Evolutionary conservation across 345 rosid genomes (phyloP), one percentile per base, ranked within the genome.

Genomic region (Murraya koenigii): DNA sequence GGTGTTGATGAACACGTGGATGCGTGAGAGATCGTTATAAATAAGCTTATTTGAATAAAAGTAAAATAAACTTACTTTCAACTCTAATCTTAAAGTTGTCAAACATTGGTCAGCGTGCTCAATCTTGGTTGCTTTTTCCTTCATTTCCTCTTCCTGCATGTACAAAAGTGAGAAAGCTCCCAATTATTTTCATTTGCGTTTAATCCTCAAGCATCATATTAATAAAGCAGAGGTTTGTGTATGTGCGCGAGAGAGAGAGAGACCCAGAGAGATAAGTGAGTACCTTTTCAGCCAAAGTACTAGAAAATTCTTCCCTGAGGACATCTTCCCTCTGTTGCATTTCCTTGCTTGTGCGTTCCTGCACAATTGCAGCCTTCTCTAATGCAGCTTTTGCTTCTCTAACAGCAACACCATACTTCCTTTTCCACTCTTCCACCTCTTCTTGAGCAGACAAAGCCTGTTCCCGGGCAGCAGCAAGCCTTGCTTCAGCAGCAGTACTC

Each of bases 391-490:
- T 94, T 59, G 98, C 96, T 75, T 94, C 98, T 85, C 95, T 89
- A 63, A 90, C 91, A 58, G 97, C 96, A 73, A 82, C 83, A 77
- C 91, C 98, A 76, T 89, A 97, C 85, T 94, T 97, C 75, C 98
- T 87, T 81, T 91, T 89, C 99, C 99, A 97, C 70, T 97, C 98
- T 72, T 82, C 88, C 7, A 98, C 94, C 84, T 93, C 98, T 82
- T 91, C 98, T 86, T 93, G 93, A 76, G 97, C 94, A 75, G 98
- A 89, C 75, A 84, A 85, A 52, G 90, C 89, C 77, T 93, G 97
- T 81, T 97, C 99, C 85, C 83, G 88, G 62, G 97, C 94, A 82
- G 99, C 99, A 87, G 93, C 95, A 71, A 97, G 82, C 83, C 98
- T 93, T 71, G 98, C 98, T 81, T 97, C 99, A 69, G 99, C 88